These are phyloP conservation scores for Backusella parvicylindrica DNA, from an alignment of 192 early-diverging fungal species.

Conservation along the genomic window DNA sequence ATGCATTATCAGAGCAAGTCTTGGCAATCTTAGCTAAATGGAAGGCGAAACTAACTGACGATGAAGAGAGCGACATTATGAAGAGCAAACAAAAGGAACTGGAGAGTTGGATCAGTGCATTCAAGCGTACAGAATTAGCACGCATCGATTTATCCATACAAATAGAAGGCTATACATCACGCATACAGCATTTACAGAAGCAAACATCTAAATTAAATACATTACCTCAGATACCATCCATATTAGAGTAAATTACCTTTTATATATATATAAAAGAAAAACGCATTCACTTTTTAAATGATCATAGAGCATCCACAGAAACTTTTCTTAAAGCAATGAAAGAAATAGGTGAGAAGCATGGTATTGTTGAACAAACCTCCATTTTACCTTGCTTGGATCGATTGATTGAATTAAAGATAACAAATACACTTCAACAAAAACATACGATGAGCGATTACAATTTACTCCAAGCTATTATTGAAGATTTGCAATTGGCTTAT, in stretches of 20 bases:
- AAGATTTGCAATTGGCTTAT: neutral
- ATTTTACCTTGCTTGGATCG: neutral
- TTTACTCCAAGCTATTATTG: neutral
- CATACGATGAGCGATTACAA: neutral
- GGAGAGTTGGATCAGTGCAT: neutral
- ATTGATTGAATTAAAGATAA: constrained; percentile 1
- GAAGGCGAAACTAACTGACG: neutral
- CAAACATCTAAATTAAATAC: neutral
- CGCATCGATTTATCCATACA: neutral
- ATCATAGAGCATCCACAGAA: neutral
- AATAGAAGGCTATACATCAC: neutral
- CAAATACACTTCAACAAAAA: neutral
- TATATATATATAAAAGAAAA: too few species aligned
- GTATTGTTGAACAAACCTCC: neutral
- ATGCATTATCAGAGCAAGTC: neutral
- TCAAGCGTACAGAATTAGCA: neutral
- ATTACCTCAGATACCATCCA: constrained; percentile 5
- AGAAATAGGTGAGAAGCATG: neutral
- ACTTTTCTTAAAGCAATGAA: neutral
- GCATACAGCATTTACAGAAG: neutral
- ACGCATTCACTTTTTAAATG: neutral
- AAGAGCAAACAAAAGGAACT: neutral
- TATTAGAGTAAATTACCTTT: neutral
- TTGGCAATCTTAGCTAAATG: neutral
- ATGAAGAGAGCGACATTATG: neutral